Base-by-base conservation (phyloP, 805 yeast genomes). In the Peterozyma toletana region DNA sequence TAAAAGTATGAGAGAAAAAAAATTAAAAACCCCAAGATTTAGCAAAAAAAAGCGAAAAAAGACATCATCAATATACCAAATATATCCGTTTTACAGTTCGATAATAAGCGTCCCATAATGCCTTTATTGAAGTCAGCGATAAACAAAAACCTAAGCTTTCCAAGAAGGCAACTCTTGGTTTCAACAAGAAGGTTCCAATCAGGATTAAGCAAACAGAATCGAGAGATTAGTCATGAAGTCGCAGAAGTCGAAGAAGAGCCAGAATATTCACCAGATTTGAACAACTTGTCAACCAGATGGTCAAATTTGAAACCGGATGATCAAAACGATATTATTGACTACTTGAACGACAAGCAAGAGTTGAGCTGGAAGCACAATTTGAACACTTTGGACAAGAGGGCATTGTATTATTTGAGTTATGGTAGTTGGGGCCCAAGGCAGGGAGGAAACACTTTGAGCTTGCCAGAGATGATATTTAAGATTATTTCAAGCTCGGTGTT, bases 361-460 rank as follows among this genome's bases (percentile, higher is more conserved):
- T 59, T 61, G 41, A 59, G 57, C 11, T 67, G 72, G 72, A 51
- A 51, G 30, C 27, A 34, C 2, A 56, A 55, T 42, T 64, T 78
- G 50, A 64, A 70, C 30, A 43, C 55, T 15, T 79, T 73, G 48
- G 83, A 78, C 57, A 78, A 77, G 65, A 68, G 65, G 54, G 81
- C 83, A 18, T 75, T 77, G 17, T 75, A 73, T 58, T 77, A 69
- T 59, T 71, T 78, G 45, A 71, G 80, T 17, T 78, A 75, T 52
- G 84, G 84, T 18, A 69, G 67, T 49, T 78, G 83, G 83, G 84
- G 84, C 15, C 78, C 83, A 48, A 67, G 84, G 60, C 27, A 21
- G 27, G 68, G 65, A 43, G 35, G 34, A 4, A 47, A 47, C 7
- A 33, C 45, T 17, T 46, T 64, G 55, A 60, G 51, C 18, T 29